A percentile compares a stretch with the other conserved stretches of the same genome.
These are phyloP conservation scores for Metarhizium album DNA, from an alignment of 2,329 filamentous ascomycete genomes.

Conservation along the genomic window DNA sequence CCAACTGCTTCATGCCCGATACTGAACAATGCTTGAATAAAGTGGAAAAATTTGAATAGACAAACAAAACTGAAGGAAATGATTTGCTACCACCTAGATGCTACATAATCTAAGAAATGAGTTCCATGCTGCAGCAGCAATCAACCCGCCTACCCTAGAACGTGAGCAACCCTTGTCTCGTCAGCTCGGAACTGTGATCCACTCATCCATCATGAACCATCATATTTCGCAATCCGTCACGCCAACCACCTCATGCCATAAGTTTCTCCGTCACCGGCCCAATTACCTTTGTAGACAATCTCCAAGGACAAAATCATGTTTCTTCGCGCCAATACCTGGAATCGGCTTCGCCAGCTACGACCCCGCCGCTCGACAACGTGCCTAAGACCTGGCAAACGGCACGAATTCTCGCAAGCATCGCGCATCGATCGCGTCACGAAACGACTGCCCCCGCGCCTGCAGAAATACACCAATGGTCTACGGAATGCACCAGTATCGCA, in stretches of 20 bases:
- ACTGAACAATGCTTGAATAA: too few relatives aligned
- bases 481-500: conserved; percentile 71
- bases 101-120: too few relatives aligned
- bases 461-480: conserved; percentile 58
- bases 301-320: conserved; percentile 13
- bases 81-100: too few relatives aligned
- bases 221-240: not conserved
- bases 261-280: not conserved
- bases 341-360: conserved; percentile 13
- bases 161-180: not conserved
- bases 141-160: not conserved
- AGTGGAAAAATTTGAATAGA: too few relatives aligned
- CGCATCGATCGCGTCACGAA: conserved; percentile 35
- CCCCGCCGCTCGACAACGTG: conserved; percentile 4
- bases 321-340: conserved; percentile 11
- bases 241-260: not conserved
- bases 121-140: too few relatives aligned
- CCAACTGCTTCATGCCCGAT: too few relatives aligned
- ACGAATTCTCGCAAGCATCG: conserved; percentile 19
- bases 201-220: too few relatives aligned
- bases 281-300: not conserved
- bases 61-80: too few relatives aligned
- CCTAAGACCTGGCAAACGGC: conserved; percentile 9
- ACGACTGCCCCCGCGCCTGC: conserved; percentile 55
- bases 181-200: not conserved